Percentiles rank a stretch among this genome's conserved stretches.
Conservation (phyloP, 371 early-diverging fungal genomes). For the Fennellomyces sp. region DNA sequence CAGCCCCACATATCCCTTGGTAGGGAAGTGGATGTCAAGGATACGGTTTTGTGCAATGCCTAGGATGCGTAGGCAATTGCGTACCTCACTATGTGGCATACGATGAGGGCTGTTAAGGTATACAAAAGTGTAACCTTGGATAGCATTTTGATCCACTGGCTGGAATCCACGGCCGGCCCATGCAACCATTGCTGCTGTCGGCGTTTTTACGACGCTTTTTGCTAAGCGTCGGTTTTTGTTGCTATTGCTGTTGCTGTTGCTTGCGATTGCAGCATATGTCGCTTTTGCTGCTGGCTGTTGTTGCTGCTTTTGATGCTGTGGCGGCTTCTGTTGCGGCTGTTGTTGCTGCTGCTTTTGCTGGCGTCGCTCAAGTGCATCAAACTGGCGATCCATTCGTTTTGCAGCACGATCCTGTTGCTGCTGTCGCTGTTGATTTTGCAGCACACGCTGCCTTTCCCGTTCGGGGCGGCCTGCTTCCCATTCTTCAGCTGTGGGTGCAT, state of each 20-base stretch:
- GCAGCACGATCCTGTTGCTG: no score
- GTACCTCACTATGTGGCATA: background rate
- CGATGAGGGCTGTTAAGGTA: background rate
- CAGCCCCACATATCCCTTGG: background rate
- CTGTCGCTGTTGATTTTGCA: no score
- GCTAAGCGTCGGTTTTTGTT: background rate
- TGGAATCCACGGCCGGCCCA: slow-evolving; percentile 1
- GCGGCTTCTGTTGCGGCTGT: background rate
- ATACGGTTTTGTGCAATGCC: background rate
- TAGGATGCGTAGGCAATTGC: background rate
- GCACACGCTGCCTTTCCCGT: no score
- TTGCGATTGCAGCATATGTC: no score
- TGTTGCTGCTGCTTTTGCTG: no score
- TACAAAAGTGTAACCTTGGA: background rate
- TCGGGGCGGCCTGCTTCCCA: no score
- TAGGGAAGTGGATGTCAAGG: background rate
- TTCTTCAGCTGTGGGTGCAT: no score
- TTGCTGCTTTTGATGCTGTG: background rate
- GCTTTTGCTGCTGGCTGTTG: background rate
- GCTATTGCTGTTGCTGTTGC: background rate
- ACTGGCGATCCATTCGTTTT: no score
- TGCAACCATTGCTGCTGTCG: background rate
- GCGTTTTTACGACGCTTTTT: background rate
- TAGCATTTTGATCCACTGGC: background rate
- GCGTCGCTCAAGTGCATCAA: no score